Evolutionary conservation across 169 alveolate species (phyloP).

Genomic region (Cryptosporidium bovis): DNA sequence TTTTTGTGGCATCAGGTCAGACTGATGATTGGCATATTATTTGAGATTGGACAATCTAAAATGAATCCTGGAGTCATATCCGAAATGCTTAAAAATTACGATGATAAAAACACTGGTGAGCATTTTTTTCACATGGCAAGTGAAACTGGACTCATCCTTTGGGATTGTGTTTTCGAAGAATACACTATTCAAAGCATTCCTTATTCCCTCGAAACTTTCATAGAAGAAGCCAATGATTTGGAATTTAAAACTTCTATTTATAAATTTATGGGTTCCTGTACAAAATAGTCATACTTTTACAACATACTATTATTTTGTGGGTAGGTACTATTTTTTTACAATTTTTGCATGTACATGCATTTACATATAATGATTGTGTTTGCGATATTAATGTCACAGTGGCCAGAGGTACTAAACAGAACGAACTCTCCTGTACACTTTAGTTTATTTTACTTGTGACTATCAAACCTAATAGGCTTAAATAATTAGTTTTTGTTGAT

Average conservation of each 20-base stretch:
- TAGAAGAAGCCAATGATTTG: conserved; percentile 18
- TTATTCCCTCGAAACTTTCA: conserved; percentile 1
- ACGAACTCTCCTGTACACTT: too few species aligned
- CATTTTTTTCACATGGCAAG: conserved; percentile 84
- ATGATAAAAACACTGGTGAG: conserved; percentile 76
- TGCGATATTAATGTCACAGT: too few species aligned
- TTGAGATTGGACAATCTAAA: conserved; percentile 82
- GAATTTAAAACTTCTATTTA: conserved; percentile 30
- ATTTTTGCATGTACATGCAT: too few species aligned
- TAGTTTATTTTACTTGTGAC: too few species aligned
- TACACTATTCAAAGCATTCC: conserved; percentile 12
- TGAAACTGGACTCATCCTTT: conserved; percentile 81
- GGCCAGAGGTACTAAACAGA: too few species aligned
- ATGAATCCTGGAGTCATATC: conserved; percentile 80
- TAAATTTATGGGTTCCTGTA: conserved; percentile 41
- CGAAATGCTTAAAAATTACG: conserved; percentile 76
- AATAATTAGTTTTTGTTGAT: too few species aligned
- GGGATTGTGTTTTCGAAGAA: conserved; percentile 85
- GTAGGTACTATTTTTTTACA: too few species aligned
- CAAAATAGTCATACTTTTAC: too few species aligned
- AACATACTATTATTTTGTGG: too few species aligned
- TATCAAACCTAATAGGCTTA: too few species aligned
- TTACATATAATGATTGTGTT: too few species aligned
- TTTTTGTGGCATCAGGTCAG: conserved; percentile 89
- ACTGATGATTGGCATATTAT: conserved; percentile 85